phyloP scores from a whole-genome alignment of 2,329 filamentous ascomycete genomes.

The Daldinia sp. region DNA sequence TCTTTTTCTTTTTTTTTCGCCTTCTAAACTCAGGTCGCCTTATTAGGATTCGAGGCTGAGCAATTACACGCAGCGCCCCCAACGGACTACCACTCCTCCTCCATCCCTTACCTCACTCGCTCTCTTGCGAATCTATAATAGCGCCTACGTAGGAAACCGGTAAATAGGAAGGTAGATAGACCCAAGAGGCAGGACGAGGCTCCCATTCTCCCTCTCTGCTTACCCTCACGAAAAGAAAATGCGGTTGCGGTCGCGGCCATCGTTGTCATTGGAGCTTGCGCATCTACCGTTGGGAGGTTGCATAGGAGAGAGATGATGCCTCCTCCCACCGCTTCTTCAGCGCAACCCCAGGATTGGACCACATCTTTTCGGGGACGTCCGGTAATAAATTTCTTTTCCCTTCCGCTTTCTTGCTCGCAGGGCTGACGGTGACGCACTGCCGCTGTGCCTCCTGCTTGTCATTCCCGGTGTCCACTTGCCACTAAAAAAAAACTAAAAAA shows the following conservation, averaged over 20 bases:
- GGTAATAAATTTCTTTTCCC: slow-evolving; percentile 19
- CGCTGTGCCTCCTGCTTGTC: slow-evolving; percentile 31
- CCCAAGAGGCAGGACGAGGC: slow-evolving; percentile 12
- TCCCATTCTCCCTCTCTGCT: slow-evolving; percentile 9
- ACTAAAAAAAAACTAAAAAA: no score
- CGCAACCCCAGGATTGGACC: slow-evolving; percentile 35
- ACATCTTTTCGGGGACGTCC: slow-evolving; percentile 36
- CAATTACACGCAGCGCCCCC: slow-evolving; percentile 10
- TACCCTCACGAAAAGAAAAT: slow-evolving; percentile 5
- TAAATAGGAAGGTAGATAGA: not conserved
- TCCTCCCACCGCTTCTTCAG: slow-evolving; percentile 37
- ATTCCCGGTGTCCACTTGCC: slow-evolving; percentile 28
- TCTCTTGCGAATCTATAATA: not conserved
- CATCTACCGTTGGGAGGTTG: slow-evolving; percentile 34
- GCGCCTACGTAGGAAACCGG: not conserved
- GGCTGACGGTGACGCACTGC: slow-evolving; percentile 37
- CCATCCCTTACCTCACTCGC: not conserved
- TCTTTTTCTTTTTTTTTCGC: no score
- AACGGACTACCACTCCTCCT: not conserved
- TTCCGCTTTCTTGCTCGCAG: slow-evolving; percentile 28
- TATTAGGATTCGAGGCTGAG: slow-evolving; percentile 35
- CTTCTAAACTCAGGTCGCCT: slow-evolving; percentile 21
- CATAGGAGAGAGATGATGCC: slow-evolving; percentile 26
- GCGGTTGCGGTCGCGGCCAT: slow-evolving; percentile 8
- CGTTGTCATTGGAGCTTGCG: slow-evolving; percentile 25